Base-by-base conservation (phyloP, 176 grass and related monocot genomes). In the Oryza officinalis region DNA sequence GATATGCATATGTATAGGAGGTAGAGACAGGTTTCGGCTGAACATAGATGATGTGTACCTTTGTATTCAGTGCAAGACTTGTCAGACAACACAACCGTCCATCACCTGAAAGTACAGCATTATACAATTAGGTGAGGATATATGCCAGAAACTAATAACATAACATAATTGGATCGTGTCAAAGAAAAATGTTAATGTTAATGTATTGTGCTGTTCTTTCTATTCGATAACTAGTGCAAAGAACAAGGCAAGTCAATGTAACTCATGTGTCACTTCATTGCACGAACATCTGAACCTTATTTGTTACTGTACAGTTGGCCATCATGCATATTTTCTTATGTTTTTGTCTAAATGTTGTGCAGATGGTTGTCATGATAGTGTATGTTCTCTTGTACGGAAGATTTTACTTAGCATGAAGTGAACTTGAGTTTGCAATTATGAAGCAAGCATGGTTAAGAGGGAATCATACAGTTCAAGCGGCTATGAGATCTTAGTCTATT, bases 21-120 rank as follows among this genome's bases (percentile, higher is more conserved):
- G 10, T 37, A 50, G 4, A 22, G 27, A 5, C 5, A 27, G 22
- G 47, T 72, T 45, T 67, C 69, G 13, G 0, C 70, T 31, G 31
- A 79, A 46, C 3, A 38, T 23, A 9, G 1, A 40, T 40, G 41
- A 43, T 22, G 54, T 14, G 17, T 91, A 98, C 96, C 92, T 93
- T 93, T n/a, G 75, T 71, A 81, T 81, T 87, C 65, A 98, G 84
- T 10, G 85, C 54, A 88, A 95, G 80, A 52, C 85, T 93, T 69
- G 87, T 92, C 22, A 82, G 33, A 88, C 89, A 89, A 75, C 93
- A 92, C 38, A 32, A 28, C 1, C 83, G 30, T 5, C 27, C 87
- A 70, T 80, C 69, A 69, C 87, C 96, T 98, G 82, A 37, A 87
- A 90, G 23, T 41, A 77, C 32, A 75, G 27, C 17, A 59, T 47